Evolutionary conservation across 1,284 basidiomycete species (phyloP).

Genomic region (Apiotrichum sp.): DNA sequence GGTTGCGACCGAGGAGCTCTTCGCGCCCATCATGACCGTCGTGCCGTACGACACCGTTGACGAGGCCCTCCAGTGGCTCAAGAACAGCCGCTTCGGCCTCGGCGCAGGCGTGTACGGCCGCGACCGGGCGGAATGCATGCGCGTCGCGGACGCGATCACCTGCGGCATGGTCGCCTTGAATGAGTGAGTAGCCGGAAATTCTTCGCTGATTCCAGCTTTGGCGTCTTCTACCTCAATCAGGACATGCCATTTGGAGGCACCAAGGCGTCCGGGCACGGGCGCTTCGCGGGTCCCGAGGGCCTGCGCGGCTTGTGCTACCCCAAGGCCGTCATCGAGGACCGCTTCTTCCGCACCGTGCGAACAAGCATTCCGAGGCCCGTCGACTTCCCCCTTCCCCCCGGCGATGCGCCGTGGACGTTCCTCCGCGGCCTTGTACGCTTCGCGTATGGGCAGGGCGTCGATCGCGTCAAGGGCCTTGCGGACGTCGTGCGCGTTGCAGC

Average conservation of each 20-base stretch:
- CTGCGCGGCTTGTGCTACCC: constrained; percentile 75
- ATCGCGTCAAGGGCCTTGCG: constrained; percentile 27
- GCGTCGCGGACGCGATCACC: constrained; percentile 70
- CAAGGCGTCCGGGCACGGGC: constrained; percentile 81
- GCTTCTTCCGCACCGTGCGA: constrained; percentile 71
- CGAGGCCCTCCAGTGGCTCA: constrained; percentile 78
- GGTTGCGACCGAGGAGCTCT: constrained; percentile 78
- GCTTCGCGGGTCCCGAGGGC: constrained; percentile 90
- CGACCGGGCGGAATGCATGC: constrained; percentile 63
- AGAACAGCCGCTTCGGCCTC: constrained; percentile 80
- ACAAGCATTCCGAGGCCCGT: constrained; percentile 66
- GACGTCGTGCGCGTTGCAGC: constrained; percentile 15
- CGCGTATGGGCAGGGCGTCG: constrained; percentile 59
- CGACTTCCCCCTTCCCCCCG: constrained; percentile 18
- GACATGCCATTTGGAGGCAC: constrained; percentile 88
- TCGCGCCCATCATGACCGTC: constrained; percentile 79
- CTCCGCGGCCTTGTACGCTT: constrained; percentile 65
- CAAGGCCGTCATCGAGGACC: constrained; percentile 80
- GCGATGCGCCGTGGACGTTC: constrained; percentile 59
- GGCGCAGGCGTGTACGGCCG: constrained; percentile 93
- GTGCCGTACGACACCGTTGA: constrained; percentile 74
- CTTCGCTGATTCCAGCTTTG: constrained; percentile 53
- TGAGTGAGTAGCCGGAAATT: constrained; percentile 59
- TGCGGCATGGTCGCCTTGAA: constrained; percentile 98
- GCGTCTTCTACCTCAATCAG: constrained; percentile 83